These are phyloP conservation scores for Pyrenochaeta sp. DNA, from an alignment of 2,329 filamentous ascomycete genomes.

Conservation along the genomic window DNA sequence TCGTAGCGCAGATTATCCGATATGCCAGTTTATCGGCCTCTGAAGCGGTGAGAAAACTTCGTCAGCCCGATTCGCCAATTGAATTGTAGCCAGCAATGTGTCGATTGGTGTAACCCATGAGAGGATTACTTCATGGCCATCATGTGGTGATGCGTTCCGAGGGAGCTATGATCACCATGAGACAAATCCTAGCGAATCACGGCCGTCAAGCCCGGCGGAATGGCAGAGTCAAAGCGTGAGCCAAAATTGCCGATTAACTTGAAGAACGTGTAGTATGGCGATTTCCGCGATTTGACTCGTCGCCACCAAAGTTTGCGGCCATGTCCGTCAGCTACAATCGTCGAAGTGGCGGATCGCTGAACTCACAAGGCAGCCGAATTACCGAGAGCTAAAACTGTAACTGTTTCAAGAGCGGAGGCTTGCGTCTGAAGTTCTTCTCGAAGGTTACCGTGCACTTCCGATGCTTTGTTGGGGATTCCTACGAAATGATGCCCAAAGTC, in stretches of 20 bases:
- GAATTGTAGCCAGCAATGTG: slow-evolving; percentile 15
- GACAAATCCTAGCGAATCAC: slow-evolving; percentile 27
- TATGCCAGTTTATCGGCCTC: slow-evolving; percentile 20
- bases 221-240: slow-evolving; percentile 26
- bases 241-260: slow-evolving; percentile 20
- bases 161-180: slow-evolving; percentile 32
- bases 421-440: slow-evolving; percentile 16
- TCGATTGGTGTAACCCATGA: slow-evolving; percentile 18
- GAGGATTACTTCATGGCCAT: slow-evolving; percentile 16
- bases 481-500: slow-evolving; percentile 12
- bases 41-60: slow-evolving; percentile 21
- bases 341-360: slow-evolving; percentile 9
- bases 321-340: slow-evolving; percentile 21
- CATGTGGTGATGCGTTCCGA: slow-evolving; percentile 23
- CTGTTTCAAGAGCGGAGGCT: background rate
- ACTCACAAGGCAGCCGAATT: slow-evolving; percentile 3
- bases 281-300: slow-evolving; percentile 21
- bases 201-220: slow-evolving; percentile 23
- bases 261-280: slow-evolving; percentile 18
- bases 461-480: slow-evolving; percentile 1
- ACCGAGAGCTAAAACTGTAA: slow-evolving; percentile 6
- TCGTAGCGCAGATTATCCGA: slow-evolving; percentile 29
- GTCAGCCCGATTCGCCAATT: slow-evolving; percentile 22
- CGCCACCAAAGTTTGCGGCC: slow-evolving; percentile 20
- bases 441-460: slow-evolving; percentile 16